A percentile compares a stretch with the other conserved stretches of the same genome.
Evolutionary conservation across 2,329 filamentous ascomycete genomes (phyloP).

Genomic region (Exophiala spinifera): DNA sequence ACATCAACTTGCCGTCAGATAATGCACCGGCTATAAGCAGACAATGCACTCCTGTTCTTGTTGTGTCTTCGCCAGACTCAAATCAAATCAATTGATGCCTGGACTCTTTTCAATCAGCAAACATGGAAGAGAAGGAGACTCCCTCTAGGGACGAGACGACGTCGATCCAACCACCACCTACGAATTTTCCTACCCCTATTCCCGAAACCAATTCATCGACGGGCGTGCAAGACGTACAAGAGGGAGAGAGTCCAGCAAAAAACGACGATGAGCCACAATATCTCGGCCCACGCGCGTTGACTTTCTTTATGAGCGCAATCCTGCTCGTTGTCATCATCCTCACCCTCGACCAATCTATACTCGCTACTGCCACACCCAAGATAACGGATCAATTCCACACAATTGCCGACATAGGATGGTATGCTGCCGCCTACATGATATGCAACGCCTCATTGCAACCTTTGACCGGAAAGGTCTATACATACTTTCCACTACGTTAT

Average conservation of each 20-base stretch:
- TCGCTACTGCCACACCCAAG: conserved; percentile 28
- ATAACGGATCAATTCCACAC: conserved; percentile 38
- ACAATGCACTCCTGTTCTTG: neutral
- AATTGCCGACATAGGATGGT: conserved; percentile 42
- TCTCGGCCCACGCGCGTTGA: neutral
- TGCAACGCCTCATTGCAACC: conserved; percentile 45
- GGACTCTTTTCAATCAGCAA: neutral
- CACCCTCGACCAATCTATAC: conserved; percentile 11
- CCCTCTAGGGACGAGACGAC: neutral
- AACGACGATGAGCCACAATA: conserved; percentile 3
- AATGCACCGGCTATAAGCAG: too few species aligned
- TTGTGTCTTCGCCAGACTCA: neutral
- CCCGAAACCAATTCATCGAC: neutral
- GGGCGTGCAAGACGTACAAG: neutral
- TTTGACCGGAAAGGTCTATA: conserved; percentile 47
- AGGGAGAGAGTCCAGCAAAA: neutral
- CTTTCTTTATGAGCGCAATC: neutral
- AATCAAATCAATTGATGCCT: neutral
- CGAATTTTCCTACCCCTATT: neutral
- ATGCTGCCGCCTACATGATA: conserved; percentile 41
- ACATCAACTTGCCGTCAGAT: too few species aligned
- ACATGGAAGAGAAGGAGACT: neutral
- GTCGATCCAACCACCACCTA: neutral
- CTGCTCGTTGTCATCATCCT: conserved; percentile 7
- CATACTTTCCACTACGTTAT: conserved; percentile 39